Evolutionary conservation across 164 flowering plant species (phyloP), one percentile per base, ranked within the genome.

Genomic region (Piper betle): DNA sequence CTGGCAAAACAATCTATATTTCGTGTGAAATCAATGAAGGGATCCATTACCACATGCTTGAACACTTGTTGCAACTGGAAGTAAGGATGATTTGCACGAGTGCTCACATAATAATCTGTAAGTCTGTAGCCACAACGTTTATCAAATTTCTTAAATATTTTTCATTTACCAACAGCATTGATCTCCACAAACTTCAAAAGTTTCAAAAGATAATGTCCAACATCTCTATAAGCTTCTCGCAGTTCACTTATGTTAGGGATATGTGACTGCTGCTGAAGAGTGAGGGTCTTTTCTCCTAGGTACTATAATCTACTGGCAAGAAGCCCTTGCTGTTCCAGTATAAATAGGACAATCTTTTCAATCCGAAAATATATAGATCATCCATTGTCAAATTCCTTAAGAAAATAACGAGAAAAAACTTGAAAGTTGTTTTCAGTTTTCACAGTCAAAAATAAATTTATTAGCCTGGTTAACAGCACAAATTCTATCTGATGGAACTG

Each of bases 31-130:
- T 46, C 50, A 46, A 2, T 46, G 10, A 8, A 10, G 9, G 10
- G 11, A 6, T 46, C 50, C 50, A 46, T 46, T 79, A 81, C 85
- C 85, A 81, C 85, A 64, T 81, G 85, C 75, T 76, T 81, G 74
- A 87, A 81, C 55, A 86, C 83, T 78, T 88, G 91, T 55, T 70
- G 79, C 11, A 86, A 78, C 76, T 80, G 87, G 8, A 90, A 86
- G 63, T 86, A 86, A 50, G 96, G 88, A 75, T 86, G 96, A 72
- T 83, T 80, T 48, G 92, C 78, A 64, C 92, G 92, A 68, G 90
- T 84, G 60, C 76, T 82, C 64, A 86, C 92, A 71, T 82, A 88
- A 66, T 85, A 81, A 67, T 86, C 78, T 3, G 88, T 82, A 71
- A 88, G 86, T 68, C 69, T 78, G 69, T 82, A 82, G 55, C 88